A percentile compares a stretch with the other conserved stretches of the same genome.
These are phyloP conservation scores for Annona squamosa DNA, from an alignment of 164 flowering plant species.

Conservation along the genomic window DNA sequence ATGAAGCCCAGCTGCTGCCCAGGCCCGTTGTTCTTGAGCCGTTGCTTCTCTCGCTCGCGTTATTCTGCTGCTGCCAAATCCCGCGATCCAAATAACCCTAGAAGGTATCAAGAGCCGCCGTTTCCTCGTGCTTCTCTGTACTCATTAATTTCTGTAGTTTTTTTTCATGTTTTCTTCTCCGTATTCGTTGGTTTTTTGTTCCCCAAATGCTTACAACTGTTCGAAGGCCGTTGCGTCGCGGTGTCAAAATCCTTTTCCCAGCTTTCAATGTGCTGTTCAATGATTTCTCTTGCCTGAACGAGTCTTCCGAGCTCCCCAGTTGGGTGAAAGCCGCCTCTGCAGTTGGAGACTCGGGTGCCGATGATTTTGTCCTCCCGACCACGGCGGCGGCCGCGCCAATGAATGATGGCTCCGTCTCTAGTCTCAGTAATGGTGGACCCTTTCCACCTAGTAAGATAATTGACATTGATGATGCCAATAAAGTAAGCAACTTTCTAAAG, in stretches of 20 bases:
- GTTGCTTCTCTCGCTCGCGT: no score
- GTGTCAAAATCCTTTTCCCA: neutral
- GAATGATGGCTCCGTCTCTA: constrained; percentile 27
- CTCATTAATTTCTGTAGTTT: no score
- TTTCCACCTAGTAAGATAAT: constrained; percentile 4
- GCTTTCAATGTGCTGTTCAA: constrained; percentile 4
- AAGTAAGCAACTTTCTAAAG: constrained; percentile 31
- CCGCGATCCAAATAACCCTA: no score
- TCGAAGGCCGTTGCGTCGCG: neutral
- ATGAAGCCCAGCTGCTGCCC: no score
- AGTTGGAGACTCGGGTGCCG: constrained; percentile 12
- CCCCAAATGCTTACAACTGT: neutral
- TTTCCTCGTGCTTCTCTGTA: no score
- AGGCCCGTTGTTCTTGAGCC: no score
- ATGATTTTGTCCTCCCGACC: constrained; percentile 52
- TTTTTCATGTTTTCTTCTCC: no score
- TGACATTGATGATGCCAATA: constrained; percentile 24
- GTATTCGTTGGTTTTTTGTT: no score
- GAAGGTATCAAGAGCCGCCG: no score
- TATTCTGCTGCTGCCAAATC: no score
- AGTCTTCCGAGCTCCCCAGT: constrained; percentile 52
- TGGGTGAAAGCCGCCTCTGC: constrained; percentile 37
- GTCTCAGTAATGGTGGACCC: constrained; percentile 8
- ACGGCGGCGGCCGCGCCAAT: neutral
- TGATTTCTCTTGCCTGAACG: constrained; percentile 23